A percentile compares a stretch with the other conserved stretches of the same genome.
Evolutionary conservation across 2,329 filamentous ascomycete genomes (phyloP).

Genomic region (Xylariaceae sp.): DNA sequence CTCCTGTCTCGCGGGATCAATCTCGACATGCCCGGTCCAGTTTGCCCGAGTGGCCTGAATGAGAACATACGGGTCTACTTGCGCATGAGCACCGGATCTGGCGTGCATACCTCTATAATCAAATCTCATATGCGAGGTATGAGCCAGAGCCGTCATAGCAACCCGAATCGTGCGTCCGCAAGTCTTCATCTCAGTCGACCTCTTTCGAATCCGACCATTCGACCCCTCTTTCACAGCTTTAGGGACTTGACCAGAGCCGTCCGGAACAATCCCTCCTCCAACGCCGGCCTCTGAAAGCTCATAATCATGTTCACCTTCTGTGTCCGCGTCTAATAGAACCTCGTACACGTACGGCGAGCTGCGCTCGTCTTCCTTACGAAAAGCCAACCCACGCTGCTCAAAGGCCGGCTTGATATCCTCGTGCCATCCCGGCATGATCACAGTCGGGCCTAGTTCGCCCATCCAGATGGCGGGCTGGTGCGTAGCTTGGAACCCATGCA

Average conservation of each 20-base stretch:
- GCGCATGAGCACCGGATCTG: not conserved
- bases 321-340: constrained; percentile 37
- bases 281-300: constrained; percentile 33
- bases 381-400: constrained; percentile 37
- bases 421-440: constrained; percentile 38
- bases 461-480: constrained; percentile 51
- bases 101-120: constrained; percentile 31
- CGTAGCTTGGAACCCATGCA: constrained; percentile 46
- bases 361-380: constrained; percentile 39
- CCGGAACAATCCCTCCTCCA: constrained; percentile 35
- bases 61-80: constrained; percentile 35
- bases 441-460: constrained; percentile 44
- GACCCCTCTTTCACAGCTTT: constrained; percentile 35
- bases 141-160: constrained; percentile 39
- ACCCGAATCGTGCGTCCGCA: constrained; percentile 26
- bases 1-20: constrained; percentile 35
- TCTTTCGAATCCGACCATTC: constrained; percentile 36
- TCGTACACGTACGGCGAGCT: constrained; percentile 45
- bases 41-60: constrained; percentile 42
- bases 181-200: constrained; percentile 8
- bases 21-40: constrained; percentile 40
- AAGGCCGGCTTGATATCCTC: constrained; percentile 32
- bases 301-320: constrained; percentile 30
- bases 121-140: constrained; percentile 39
- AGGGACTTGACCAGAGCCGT: constrained; percentile 37